phyloP scores from a whole-genome alignment of 2,329 filamentous ascomycete genomes.

The Torrubiella hemipterigena region DNA sequence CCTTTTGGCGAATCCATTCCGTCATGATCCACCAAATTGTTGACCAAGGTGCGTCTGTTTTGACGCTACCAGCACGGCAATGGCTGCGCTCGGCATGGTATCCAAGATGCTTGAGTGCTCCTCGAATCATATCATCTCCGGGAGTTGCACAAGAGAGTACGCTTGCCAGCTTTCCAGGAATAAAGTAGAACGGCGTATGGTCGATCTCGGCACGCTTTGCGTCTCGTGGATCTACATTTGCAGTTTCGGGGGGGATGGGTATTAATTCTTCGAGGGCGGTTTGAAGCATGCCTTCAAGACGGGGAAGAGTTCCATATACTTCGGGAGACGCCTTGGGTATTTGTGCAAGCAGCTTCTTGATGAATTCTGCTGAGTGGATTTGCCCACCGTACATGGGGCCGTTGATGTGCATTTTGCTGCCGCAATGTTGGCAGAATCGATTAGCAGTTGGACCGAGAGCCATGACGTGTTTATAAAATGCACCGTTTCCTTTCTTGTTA shows the following conservation, averaged over 20 bases:
- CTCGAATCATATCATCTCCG: constrained; percentile 65
- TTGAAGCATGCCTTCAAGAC: constrained; percentile 84
- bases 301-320: constrained; percentile 66
- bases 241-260: constrained; percentile 21
- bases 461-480: constrained; percentile 69
- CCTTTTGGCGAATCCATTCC: constrained; percentile 76
- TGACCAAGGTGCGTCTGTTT: constrained; percentile 85
- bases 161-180: constrained; percentile 61
- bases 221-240: constrained; percentile 25
- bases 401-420: constrained; percentile 71
- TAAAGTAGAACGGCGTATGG: constrained; percentile 75
- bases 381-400: constrained; percentile 94
- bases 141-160: constrained; percentile 71
- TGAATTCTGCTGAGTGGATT: constrained; percentile 73
- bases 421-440: constrained; percentile 69
- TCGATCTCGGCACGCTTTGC: constrained; percentile 54
- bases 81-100: constrained; percentile 80
- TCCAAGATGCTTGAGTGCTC: constrained; percentile 69
- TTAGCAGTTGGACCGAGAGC: constrained; percentile 57
- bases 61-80: constrained; percentile 78
- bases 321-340: constrained; percentile 54
- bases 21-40: constrained; percentile 89
- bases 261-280: constrained; percentile 70
- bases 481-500: constrained; percentile 58
- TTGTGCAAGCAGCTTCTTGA: constrained; percentile 64